These are phyloP conservation scores for Aegilops bicornis DNA, from an alignment of 176 grass and related monocot genomes.

Conservation along the genomic window DNA sequence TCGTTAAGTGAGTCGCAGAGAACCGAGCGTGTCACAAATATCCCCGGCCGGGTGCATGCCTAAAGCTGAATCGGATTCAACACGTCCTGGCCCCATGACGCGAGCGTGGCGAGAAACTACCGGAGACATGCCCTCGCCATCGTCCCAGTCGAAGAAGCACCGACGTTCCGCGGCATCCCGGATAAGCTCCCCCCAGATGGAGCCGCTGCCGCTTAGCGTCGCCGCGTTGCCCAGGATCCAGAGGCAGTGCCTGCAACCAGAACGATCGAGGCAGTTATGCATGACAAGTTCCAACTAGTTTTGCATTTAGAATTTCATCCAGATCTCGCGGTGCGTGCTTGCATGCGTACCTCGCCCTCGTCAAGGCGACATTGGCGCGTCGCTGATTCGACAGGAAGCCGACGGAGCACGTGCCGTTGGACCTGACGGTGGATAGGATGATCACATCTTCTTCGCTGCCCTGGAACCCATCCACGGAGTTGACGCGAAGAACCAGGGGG, in stretches of 20 bases:
- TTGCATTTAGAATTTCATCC: not conserved
- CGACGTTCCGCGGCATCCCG: slow-evolving; percentile 45
- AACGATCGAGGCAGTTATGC: not conserved
- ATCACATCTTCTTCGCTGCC: slow-evolving; percentile 76
- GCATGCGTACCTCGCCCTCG: slow-evolving; percentile 61
- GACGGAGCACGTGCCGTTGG: slow-evolving; percentile 40
- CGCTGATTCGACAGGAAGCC: slow-evolving; percentile 57
- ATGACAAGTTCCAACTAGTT: not conserved
- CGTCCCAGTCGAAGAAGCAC: slow-evolving; percentile 47
- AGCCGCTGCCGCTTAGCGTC: slow-evolving; percentile 43
- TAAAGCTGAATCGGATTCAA: not conserved
- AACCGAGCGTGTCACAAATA: slow-evolving; percentile 6
- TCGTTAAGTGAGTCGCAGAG: not conserved
- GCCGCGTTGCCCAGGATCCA: slow-evolving; percentile 58
- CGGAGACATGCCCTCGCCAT: not conserved
- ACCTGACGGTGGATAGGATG: slow-evolving; percentile 75
- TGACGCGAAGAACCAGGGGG: slow-evolving; percentile 31
- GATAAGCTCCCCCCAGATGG: slow-evolving; percentile 59
- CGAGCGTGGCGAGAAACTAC: not conserved
- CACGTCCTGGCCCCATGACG: not conserved
- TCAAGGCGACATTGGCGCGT: slow-evolving; percentile 62
- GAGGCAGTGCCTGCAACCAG: slow-evolving; percentile 57
- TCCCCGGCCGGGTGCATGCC: not conserved
- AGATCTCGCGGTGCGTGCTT: not conserved
- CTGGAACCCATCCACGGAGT: slow-evolving; percentile 76